Percentiles rank a stretch among this genome's conserved stretches.
Conservation (phyloP, 768 basidiomycete species). For the Gymnopilus dilepis region DNA sequence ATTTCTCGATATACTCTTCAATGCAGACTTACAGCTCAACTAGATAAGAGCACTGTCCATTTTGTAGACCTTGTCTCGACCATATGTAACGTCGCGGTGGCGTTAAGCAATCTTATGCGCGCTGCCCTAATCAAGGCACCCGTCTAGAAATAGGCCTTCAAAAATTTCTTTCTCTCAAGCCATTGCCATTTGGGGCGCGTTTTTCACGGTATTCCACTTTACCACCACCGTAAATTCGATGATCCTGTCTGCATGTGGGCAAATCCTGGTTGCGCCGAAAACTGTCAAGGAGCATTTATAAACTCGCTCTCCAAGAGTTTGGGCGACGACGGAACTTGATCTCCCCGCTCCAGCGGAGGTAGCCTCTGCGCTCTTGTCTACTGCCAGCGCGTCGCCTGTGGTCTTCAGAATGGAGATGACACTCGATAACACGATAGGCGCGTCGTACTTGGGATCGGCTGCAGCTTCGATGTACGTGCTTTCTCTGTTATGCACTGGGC, state of each 20-base stretch:
- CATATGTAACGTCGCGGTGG: neutral
- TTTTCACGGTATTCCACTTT: neutral
- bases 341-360: neutral
- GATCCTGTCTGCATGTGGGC: slow-evolving; percentile 4
- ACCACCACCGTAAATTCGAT: neutral
- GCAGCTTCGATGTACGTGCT: slow-evolving; percentile 12
- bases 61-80: neutral
- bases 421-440: slow-evolving; percentile 15
- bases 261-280: neutral
- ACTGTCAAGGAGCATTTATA: neutral
- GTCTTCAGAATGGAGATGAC: slow-evolving; percentile 4
- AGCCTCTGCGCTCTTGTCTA: neutral
- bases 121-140: neutral
- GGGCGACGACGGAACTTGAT: neutral
- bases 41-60: neutral
- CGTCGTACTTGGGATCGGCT: slow-evolving; percentile 12
- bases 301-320: neutral
- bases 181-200: neutral
- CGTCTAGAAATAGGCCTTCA: neutral
- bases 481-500: neutral
- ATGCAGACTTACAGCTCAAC: neutral
- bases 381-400: too few relatives aligned
- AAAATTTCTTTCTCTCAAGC: neutral
- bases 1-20: neutral
- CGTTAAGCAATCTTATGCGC: neutral